A percentile compares a stretch with the other conserved stretches of the same genome.
These are phyloP conservation scores for Biscogniauxia mediterranea DNA, from an alignment of 2,329 filamentous ascomycete species.

Conservation along the genomic window DNA sequence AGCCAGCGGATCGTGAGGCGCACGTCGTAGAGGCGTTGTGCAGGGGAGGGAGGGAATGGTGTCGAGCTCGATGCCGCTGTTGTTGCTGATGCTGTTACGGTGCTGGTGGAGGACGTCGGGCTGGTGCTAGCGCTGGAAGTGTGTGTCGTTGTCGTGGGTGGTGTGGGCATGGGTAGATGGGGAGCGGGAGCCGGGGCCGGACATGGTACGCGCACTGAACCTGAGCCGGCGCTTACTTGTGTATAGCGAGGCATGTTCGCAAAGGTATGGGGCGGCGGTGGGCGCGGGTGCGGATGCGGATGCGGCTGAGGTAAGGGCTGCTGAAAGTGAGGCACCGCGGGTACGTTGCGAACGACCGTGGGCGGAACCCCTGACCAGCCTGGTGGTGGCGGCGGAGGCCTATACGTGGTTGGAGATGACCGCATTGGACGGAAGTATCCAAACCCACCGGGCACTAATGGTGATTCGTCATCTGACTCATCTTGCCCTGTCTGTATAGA, in stretches of 20 bases:
- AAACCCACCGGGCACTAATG: slow-evolving; percentile 3
- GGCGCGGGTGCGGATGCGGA: not conserved
- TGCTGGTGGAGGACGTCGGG: not conserved
- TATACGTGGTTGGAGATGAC: slow-evolving; percentile 4
- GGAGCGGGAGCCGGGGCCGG: not conserved
- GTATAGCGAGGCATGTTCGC: not conserved
- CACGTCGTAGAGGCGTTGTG: slow-evolving; percentile 21
- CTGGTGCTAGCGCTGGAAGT: not conserved
- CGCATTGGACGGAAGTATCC: slow-evolving; percentile 6
- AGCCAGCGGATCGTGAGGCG: slow-evolving; percentile 29
- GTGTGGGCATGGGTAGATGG: not conserved
- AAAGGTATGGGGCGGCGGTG: not conserved
- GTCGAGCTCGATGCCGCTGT: not conserved
- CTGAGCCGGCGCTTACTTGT: slow-evolving; percentile 1
- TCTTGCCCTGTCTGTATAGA: not conserved
- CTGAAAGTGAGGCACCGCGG: not conserved
- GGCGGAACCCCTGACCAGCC: slow-evolving; percentile 12
- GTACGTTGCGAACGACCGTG: not conserved
- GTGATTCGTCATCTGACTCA: slow-evolving; percentile 11
- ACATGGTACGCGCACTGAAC: slow-evolving; percentile 5
- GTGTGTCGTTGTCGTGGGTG: not conserved
- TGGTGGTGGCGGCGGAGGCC: slow-evolving; percentile 16
- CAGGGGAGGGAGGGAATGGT: not conserved
- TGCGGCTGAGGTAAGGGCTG: not conserved
- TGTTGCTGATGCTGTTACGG: not conserved